A percentile compares a stretch with the other conserved stretches of the same genome.
Evolutionary conservation across 192 early-diverging fungal species (phyloP).

Genomic region (Linnemannia schmuckeri): DNA sequence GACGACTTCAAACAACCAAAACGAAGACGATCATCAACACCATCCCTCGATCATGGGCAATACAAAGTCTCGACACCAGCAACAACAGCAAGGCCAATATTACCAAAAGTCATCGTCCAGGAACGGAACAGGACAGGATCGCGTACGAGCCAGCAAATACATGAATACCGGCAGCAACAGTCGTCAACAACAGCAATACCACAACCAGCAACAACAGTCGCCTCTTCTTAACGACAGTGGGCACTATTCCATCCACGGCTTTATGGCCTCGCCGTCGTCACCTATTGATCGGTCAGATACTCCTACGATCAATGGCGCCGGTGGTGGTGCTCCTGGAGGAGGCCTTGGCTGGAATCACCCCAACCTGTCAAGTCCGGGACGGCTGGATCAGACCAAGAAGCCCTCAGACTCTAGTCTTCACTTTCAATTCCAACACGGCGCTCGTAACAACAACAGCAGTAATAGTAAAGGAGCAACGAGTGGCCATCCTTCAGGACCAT

Average conservation of each 20-base stretch:
- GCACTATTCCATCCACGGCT: slow-evolving; percentile 50
- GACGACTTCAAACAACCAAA: background rate
- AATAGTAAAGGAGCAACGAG: background rate
- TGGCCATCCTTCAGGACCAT: background rate
- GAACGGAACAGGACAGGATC: background rate
- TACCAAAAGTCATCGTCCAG: background rate
- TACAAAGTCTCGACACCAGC: slow-evolving; percentile 39
- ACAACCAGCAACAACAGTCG: slow-evolving; percentile 7
- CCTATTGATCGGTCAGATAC: slow-evolving; percentile 24
- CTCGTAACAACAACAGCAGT: background rate
- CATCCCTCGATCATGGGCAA: slow-evolving; percentile 38
- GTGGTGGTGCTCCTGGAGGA: background rate
- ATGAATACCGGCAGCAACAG: background rate
- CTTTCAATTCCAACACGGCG: slow-evolving; percentile 19
- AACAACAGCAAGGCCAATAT: background rate
- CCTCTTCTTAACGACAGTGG: slow-evolving; percentile 44
- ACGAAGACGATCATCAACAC: background rate
- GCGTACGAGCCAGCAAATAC: slow-evolving; percentile 8
- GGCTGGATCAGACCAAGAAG: slow-evolving; percentile 40
- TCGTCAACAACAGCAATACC: background rate
- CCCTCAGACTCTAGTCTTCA: slow-evolving; percentile 40
- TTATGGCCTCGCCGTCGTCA: slow-evolving; percentile 15
- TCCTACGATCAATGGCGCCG: background rate
- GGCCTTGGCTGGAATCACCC: slow-evolving; percentile 33
- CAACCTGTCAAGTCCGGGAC: slow-evolving; percentile 47